Evolutionary conservation across 768 basidiomycete species (phyloP).

Genomic region (Cystobasidium tubakii): DNA sequence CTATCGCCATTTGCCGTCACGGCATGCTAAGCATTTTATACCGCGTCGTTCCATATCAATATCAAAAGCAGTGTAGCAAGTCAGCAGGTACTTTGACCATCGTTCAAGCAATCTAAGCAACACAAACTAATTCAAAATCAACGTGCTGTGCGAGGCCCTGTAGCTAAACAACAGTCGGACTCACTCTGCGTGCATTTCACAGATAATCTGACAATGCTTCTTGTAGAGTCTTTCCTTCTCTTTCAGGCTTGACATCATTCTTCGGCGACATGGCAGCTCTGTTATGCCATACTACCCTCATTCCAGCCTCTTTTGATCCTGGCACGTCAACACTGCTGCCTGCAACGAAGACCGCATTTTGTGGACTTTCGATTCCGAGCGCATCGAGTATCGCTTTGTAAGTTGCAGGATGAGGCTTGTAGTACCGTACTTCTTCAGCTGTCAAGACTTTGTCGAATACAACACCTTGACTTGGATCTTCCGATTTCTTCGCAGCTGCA

Average conservation of each 20-base stretch:
- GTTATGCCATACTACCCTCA: conserved; percentile 12
- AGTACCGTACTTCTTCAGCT: background rate
- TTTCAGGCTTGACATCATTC: background rate
- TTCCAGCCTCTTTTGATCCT: conserved; percentile 3
- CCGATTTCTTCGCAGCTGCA: background rate
- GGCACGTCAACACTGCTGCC: background rate
- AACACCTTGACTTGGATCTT: background rate
- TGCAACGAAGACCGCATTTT: background rate
- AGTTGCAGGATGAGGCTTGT: background rate
- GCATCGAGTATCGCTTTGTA: conserved; percentile 5
- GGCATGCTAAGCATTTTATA: background rate
- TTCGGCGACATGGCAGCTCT: background rate
- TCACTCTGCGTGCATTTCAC: background rate
- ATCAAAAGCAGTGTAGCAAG: too few relatives aligned
- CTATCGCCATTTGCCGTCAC: background rate
- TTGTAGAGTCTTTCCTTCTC: background rate
- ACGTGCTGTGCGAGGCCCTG: too few relatives aligned
- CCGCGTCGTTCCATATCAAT: background rate
- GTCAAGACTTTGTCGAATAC: conserved; percentile 1
- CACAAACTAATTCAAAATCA: too few relatives aligned
- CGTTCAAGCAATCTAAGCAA: too few relatives aligned
- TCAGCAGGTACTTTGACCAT: too few relatives aligned
- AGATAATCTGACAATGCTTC: background rate
- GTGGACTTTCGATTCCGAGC: conserved; percentile 24
- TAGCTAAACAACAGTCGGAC: too few relatives aligned